Conservation (phyloP, 2,329 filamentous ascomycete genomes). For the Fonsecaea nubica region DNA sequence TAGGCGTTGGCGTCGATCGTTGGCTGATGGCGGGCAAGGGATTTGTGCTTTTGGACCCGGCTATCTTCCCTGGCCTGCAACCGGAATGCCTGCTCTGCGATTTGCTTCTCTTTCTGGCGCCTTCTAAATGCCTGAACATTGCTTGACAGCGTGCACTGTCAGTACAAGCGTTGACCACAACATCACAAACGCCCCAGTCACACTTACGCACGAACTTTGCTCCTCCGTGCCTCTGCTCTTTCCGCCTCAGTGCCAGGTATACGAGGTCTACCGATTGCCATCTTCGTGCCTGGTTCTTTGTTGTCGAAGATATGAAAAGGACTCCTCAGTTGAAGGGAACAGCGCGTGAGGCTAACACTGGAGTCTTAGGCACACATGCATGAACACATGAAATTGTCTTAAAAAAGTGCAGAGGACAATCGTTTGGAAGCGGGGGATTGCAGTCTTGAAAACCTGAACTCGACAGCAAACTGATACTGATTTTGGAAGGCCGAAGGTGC, state of each 20-base stretch:
- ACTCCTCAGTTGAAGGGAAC: background rate
- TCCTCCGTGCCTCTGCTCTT: constrained; percentile 31
- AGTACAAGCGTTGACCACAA: background rate
- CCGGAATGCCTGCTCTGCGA: constrained; percentile 12
- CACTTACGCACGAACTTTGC: constrained; percentile 30
- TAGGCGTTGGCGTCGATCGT: background rate
- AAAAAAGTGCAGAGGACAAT: background rate
- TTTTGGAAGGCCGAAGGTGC: background rate
- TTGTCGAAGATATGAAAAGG: background rate
- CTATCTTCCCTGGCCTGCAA: background rate
- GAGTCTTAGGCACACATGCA: background rate
- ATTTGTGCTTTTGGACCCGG: background rate
- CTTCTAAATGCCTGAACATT: constrained; percentile 36
- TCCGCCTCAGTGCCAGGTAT: constrained; percentile 34
- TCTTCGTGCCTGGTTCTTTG: constrained; percentile 12
- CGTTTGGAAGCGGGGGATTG: background rate
- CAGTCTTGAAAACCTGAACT: background rate
- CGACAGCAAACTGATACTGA: background rate
- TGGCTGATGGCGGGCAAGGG: constrained; percentile 2
- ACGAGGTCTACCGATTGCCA: constrained; percentile 33
- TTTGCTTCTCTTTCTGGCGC: constrained; percentile 33
- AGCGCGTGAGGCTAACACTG: background rate
- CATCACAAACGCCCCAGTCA: background rate
- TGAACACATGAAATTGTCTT: background rate
- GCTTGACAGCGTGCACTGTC: constrained; percentile 2